A percentile compares a stretch with the other conserved stretches of the same genome.
These are phyloP conservation scores for Wickerhamomyces mucosus DNA, from an alignment of 805 yeast genomes.

Conservation along the genomic window DNA sequence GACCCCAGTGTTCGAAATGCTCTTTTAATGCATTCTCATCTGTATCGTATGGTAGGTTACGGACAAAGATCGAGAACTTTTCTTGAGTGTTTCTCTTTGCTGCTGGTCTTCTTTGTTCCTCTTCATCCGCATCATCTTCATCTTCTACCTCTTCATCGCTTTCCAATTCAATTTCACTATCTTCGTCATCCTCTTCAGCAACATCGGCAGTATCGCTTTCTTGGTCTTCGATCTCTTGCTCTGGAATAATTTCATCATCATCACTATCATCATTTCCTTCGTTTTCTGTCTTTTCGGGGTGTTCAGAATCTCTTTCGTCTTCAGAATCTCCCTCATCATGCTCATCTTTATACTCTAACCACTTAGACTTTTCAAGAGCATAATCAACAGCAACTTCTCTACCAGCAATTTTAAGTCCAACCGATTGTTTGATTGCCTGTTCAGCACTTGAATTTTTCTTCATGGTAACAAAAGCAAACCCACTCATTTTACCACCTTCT, in stretches of 20 bases:
- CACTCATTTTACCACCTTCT: slow-evolving; percentile 81
- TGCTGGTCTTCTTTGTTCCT: slow-evolving; percentile 23
- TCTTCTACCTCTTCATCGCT: slow-evolving; percentile 28
- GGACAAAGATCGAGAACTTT: slow-evolving; percentile 66
- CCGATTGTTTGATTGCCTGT: slow-evolving; percentile 65
- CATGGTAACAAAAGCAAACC: slow-evolving; percentile 94
- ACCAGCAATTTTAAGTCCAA: slow-evolving; percentile 74
- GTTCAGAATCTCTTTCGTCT: slow-evolving; percentile 29
- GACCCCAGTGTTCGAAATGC: slow-evolving; percentile 78
- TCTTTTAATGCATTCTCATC: slow-evolving; percentile 67
- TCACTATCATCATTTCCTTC: slow-evolving; percentile 23
- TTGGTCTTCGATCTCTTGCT: slow-evolving; percentile 14
- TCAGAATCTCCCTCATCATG: slow-evolving; percentile 33
- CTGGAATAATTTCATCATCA: slow-evolving; percentile 20
- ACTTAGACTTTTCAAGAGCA: slow-evolving; percentile 80
- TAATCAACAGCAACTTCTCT: slow-evolving; percentile 91
- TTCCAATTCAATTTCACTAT: slow-evolving; percentile 21
- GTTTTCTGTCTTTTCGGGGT: slow-evolving; percentile 23
- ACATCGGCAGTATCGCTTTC: slow-evolving; percentile 17
- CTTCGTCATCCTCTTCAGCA: slow-evolving; percentile 20
- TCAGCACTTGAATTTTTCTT: slow-evolving; percentile 68
- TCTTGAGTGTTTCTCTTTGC: slow-evolving; percentile 53
- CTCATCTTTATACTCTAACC: slow-evolving; percentile 52
- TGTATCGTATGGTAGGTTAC: slow-evolving; percentile 93
- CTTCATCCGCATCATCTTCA: slow-evolving; percentile 21